A percentile compares a stretch with the other conserved stretches of the same genome.
Evolutionary conservation across 1,284 basidiomycete species (phyloP).

Genomic region (Pseudozyma tsukubaensis): DNA sequence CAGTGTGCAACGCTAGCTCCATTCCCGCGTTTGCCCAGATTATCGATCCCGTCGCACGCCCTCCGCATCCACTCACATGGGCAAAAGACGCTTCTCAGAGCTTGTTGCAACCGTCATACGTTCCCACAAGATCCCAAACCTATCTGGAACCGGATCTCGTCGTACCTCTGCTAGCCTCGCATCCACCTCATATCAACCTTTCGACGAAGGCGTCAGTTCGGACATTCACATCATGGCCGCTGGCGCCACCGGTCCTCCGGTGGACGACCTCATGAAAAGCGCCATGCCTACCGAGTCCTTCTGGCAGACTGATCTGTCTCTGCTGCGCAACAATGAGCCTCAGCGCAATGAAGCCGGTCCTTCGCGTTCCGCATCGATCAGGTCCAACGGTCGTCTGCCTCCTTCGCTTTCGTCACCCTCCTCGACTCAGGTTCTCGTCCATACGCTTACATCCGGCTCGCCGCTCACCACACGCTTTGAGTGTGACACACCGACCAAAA

Average conservation of each 20-base stretch:
- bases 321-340: not conserved
- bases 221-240: slow-evolving; percentile 34
- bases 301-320: slow-evolving; percentile 14
- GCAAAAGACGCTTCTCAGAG: slow-evolving; percentile 41
- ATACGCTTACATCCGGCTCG: slow-evolving; percentile 3
- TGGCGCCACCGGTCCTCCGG: slow-evolving; percentile 19
- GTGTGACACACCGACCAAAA: not conserved
- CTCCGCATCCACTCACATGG: slow-evolving; percentile 17
- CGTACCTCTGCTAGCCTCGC: slow-evolving; percentile 4
- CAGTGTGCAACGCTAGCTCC: too few relatives aligned
- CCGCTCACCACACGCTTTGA: slow-evolving; percentile 2
- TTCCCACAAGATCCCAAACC: slow-evolving; percentile 12
- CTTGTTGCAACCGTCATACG: slow-evolving; percentile 23
- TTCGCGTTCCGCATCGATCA: slow-evolving; percentile 18
- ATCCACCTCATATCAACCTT: not conserved
- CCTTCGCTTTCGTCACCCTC: slow-evolving; percentile 15
- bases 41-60: not conserved
- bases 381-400: slow-evolving; percentile 11
- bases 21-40: too few relatives aligned
- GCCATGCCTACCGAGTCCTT: slow-evolving; percentile 19
- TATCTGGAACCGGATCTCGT: slow-evolving; percentile 5
- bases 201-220: slow-evolving; percentile 16
- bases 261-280: slow-evolving; percentile 31
- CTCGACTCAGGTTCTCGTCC: slow-evolving; percentile 7
- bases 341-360: slow-evolving; percentile 2